These are phyloP conservation scores for Phaeodactylum tricornutum DNA, from an alignment of 108 stramenopile species.

Conservation along the genomic window DNA sequence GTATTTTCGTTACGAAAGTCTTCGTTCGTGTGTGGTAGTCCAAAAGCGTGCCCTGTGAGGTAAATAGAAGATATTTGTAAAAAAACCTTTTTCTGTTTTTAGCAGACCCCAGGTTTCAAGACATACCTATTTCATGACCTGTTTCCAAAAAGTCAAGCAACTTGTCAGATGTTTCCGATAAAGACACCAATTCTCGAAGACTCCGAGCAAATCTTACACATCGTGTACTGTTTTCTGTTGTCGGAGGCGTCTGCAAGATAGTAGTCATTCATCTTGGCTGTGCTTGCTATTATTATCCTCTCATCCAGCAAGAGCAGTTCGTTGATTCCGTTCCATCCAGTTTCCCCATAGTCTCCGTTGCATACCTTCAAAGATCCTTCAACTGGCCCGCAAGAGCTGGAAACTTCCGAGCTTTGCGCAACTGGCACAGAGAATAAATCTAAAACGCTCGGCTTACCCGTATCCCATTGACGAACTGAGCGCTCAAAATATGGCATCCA, in stretches of 20 bases:
- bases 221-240: slow-evolving; percentile 20
- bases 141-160: too few species aligned
- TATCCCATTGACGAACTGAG: slow-evolving; percentile 55
- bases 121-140: slow-evolving; percentile 30
- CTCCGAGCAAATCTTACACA: too few species aligned
- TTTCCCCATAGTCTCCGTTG: slow-evolving; percentile 45
- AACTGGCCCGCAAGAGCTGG: slow-evolving; percentile 32
- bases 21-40: slow-evolving; percentile 20
- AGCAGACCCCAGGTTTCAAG: too few species aligned
- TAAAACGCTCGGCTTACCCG: slow-evolving; percentile 57
- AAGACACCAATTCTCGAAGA: too few species aligned
- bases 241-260: slow-evolving; percentile 10
- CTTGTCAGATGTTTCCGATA: too few species aligned
- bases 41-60: too few species aligned
- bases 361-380: slow-evolving; percentile 14
- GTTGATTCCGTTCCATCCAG: slow-evolving; percentile 34
- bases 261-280: slow-evolving; percentile 39
- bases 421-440: slow-evolving; percentile 28
- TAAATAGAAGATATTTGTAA: too few species aligned
- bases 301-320: background rate
- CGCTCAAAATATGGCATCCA: slow-evolving; percentile 36
- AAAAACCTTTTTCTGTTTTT: too few species aligned
- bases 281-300: slow-evolving; percentile 16
- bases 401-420: slow-evolving; percentile 20
- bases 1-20: slow-evolving; percentile 7